Evolutionary conservation across 371 early-diverging fungal species (phyloP).

Genomic region (Globomyces sp.): DNA sequence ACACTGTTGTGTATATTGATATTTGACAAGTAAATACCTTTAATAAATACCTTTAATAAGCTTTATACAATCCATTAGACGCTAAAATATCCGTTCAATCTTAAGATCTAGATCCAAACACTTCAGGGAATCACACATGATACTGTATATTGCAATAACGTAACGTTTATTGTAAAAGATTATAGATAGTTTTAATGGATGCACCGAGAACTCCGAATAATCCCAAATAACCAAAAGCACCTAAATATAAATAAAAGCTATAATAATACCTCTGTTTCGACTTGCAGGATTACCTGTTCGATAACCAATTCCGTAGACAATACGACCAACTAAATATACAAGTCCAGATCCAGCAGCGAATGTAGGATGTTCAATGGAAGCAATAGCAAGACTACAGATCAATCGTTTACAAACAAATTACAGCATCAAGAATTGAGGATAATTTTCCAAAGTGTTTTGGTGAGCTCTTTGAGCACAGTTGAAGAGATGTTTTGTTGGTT

Average conservation of each 20-base stretch:
- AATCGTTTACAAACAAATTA: background rate
- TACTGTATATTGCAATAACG: no score
- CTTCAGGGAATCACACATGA: no score
- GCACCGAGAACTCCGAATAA: conserved; percentile 43
- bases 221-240: conserved; percentile 44
- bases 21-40: no score
- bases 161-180: background rate
- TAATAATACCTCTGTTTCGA: conserved; percentile 39
- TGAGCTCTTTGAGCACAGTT: conserved; percentile 72
- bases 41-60: no score
- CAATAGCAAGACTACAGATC: conserved; percentile 32
- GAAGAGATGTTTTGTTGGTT: conserved; percentile 58
- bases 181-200: conserved; percentile 15
- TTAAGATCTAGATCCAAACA: no score
- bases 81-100: no score
- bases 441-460: conserved; percentile 52
- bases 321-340: conserved; percentile 53
- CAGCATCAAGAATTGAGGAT: conserved; percentile 35
- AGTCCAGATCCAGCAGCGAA: conserved; percentile 51
- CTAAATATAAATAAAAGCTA: no score
- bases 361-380: conserved; percentile 56
- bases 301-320: conserved; percentile 47
- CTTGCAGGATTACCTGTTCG: conserved; percentile 55
- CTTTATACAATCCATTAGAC: no score
- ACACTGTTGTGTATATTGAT: no score